Base-by-base conservation (phyloP, 306 rosid genomes). In the Quillaja saponaria region DNA sequence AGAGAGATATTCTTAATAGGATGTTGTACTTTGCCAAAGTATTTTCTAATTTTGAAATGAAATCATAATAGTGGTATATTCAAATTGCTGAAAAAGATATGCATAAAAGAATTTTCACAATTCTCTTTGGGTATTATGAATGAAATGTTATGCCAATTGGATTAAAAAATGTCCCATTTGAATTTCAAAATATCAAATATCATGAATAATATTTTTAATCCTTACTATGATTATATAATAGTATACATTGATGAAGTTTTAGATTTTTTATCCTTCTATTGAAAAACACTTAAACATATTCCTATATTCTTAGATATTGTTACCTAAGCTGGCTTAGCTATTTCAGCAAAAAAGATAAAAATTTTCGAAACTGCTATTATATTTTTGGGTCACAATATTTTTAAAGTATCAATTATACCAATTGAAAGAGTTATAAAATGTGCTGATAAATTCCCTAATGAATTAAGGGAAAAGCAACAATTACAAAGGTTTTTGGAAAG, bases 121-220 rank as follows among this genome's bases (percentile, higher is more conserved):
- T 51, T 12, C 34, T 35, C 10, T 51, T 51, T 6, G 13, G 13
- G 20, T n/a, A 20, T 13, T 51, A 19, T 12, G 15, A 51, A 21
- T 51, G 37, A 15, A 51, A 20, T 20, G 35, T 51, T 10, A 19
- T 20, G 2, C 35, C 57, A 19, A 20, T 51, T 51, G 57, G 57
- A 51, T 20, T 20, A 13, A 51, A 51, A 28, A 19, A 20, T 11
- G 13, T 35, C 20, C 35, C 2, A 6, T 18, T 13, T 10, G 13
- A 51, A 51, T 51, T 19, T 28, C 21, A 51, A 20, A 19, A 51
- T 28, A 51, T 51, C 20, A 20, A 19, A 51, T 28, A 51, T 51
- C 20, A 51, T 51, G 34, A 51, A 51, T 13, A 13, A 51, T 8
- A 3, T 13, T 11, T 47, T 47, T 47, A 47, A 1, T 47, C 17